These are phyloP conservation scores for Akanthomyces muscarius DNA, from an alignment of 2,329 filamentous ascomycete genomes.

Conservation along the genomic window DNA sequence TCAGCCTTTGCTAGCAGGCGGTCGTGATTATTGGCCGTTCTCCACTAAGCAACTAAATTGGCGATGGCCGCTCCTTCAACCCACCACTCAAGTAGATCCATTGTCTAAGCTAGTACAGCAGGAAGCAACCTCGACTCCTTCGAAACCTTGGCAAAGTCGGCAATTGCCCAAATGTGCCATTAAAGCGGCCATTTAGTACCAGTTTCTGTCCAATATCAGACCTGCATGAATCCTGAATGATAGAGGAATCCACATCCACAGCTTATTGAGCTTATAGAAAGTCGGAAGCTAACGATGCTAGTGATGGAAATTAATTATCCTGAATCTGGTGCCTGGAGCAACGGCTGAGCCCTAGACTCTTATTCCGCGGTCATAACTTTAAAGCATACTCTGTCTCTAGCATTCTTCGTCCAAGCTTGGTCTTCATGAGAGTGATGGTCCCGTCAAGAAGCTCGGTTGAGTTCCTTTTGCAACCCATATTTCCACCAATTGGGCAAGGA, in stretches of 20 bases:
- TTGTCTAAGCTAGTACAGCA: neutral
- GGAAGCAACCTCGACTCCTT: neutral
- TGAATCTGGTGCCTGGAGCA: neutral
- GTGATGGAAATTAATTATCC: neutral
- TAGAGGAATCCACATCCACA: neutral
- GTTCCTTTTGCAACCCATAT: neutral
- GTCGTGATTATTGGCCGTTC: neutral
- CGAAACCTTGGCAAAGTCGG: neutral
- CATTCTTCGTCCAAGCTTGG: neutral
- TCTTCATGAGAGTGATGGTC: neutral
- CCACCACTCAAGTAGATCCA: neutral
- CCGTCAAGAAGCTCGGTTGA: neutral
- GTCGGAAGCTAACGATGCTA: neutral
- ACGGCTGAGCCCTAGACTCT: neutral
- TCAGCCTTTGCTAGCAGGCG: neutral
- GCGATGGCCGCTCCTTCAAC: neutral
- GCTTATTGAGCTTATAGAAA: neutral
- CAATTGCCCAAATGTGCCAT: neutral
- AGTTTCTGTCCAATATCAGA: neutral
- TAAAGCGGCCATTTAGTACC: neutral
- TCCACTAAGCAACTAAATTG: neutral
- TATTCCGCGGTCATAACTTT: neutral
- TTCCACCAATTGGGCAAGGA: slow-evolving; percentile 10
- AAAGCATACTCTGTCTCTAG: neutral
- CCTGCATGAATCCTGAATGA: slow-evolving; percentile 1